Base-by-base conservation (phyloP, 768 basidiomycete genomes). In the Naganishia kalamii region DNA sequence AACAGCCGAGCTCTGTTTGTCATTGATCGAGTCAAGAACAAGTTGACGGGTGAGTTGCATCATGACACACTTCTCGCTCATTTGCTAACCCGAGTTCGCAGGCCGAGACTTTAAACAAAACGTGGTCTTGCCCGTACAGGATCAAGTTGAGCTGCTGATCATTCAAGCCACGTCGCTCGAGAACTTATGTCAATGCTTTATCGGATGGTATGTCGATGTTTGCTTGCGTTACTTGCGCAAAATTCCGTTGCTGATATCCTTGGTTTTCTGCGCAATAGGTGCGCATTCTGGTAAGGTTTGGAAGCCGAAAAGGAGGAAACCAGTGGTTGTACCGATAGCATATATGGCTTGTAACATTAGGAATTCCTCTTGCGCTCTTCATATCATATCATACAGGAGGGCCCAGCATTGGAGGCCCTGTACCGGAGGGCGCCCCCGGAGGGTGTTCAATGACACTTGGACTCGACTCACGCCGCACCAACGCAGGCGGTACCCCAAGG, bases 121-220 rank as follows among this genome's bases (percentile, higher is more conserved):
- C 4, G 80, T 85, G 50, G 81, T 82, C 0, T 82, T 98, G 50
- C 80, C 82, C 10, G 89, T 97, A n/a, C 80, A 82, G 27, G 84
- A 81, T 11, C 96, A 99, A 77, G 96, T 99, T 13, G 90, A 92
- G 73, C 88, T 88, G 76, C 81, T 99, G 60, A 97, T 99, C 68
- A 83, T 87, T 68, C 91, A 98, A 77, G 91, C 96, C 4, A 96
- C 89, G 4, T 87, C 90, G 15, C 77, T 97, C 47, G 93, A 97
- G 78, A 96, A 98, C 76, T 84, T 98, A 1, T 96, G 92, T 76
- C 93, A 94, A 76, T 92, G 91, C 73, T 96, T 94, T 81, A 89
- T 91, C 67, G 92, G 92, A 77, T 94, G 92, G 92, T 88, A 72
- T 60, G 84, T 76, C 3, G 15, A 17, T 40, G n/a, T 29, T 47